Conservation (phyloP, 768 basidiomycete genomes). For the Boletus bicolor region DNA sequence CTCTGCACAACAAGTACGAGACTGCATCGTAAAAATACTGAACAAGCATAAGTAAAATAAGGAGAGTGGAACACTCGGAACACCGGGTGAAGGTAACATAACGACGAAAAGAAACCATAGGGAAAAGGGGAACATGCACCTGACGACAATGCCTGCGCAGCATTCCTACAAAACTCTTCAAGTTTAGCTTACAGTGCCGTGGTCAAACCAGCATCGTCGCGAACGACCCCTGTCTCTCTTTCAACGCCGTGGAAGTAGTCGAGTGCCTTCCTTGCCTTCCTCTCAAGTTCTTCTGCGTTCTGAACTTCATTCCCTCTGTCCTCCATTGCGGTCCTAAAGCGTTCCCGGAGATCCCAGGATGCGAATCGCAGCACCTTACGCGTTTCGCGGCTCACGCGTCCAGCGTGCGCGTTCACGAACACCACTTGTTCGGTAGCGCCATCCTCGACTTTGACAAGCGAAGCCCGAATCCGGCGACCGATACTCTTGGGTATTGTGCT, state of each 20-base stretch:
- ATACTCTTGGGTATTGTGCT: slow-evolving; percentile 84
- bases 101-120: slow-evolving; percentile 4
- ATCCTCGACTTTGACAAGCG: slow-evolving; percentile 49
- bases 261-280: slow-evolving; percentile 63
- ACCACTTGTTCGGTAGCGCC: slow-evolving; percentile 48
- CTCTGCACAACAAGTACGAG: not conserved
- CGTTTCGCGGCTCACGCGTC: slow-evolving; percentile 77
- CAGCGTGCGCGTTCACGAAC: slow-evolving; percentile 66
- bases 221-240: slow-evolving; percentile 42
- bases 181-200: slow-evolving; percentile 5
- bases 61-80: slow-evolving; percentile 6
- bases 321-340: slow-evolving; percentile 79
- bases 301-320: slow-evolving; percentile 73
- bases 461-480: slow-evolving; percentile 74
- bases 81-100: slow-evolving; percentile 1
- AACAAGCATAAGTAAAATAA: slow-evolving; percentile 10
- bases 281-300: slow-evolving; percentile 72
- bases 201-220: slow-evolving; percentile 26
- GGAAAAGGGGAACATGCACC: not conserved
- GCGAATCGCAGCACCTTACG: slow-evolving; percentile 90
- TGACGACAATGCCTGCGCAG: not conserved
- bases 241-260: slow-evolving; percentile 61
- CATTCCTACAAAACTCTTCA: slow-evolving; percentile 1
- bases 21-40: slow-evolving; percentile 11
- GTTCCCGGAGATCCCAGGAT: slow-evolving; percentile 84